A percentile compares a stretch with the other conserved stretches of the same genome.
Evolutionary conservation across 1,284 basidiomycete species (phyloP).

Genomic region (Inonotus obliquus): DNA sequence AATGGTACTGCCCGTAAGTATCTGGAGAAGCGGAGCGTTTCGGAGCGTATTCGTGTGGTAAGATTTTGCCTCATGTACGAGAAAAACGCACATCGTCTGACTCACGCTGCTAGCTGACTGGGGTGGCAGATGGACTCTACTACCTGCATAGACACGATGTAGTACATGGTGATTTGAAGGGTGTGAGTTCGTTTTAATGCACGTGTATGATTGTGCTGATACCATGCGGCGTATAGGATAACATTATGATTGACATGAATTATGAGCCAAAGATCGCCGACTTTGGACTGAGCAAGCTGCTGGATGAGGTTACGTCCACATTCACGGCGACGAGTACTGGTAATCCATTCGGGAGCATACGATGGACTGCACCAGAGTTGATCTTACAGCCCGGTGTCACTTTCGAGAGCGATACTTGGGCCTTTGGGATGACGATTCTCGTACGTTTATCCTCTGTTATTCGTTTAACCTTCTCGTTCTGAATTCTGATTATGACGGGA

Average conservation of each 20-base stretch:
- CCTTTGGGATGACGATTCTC: slow-evolving; percentile 18
- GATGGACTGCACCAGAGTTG: slow-evolving; percentile 17
- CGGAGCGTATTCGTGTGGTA: slow-evolving; percentile 15
- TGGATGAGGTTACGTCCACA: neutral
- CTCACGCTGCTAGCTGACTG: slow-evolving; percentile 7
- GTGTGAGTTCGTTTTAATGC: neutral
- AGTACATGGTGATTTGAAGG: slow-evolving; percentile 17
- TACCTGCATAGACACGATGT: slow-evolving; percentile 18
- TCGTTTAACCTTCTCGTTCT: neutral
- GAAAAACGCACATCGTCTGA: neutral
- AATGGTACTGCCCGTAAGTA: slow-evolving; percentile 12
- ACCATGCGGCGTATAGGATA: slow-evolving; percentile 1
- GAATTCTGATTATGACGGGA: neutral
- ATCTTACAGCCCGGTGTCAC: slow-evolving; percentile 9
- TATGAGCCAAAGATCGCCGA: slow-evolving; percentile 16
- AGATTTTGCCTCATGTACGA: neutral
- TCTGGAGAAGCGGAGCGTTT: neutral
- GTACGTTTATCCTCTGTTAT: neutral
- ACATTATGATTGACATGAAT: slow-evolving; percentile 15
- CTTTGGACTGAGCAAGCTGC: slow-evolving; percentile 15
- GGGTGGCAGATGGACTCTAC: slow-evolving; percentile 16
- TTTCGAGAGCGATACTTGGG: slow-evolving; percentile 16
- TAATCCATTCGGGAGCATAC: slow-evolving; percentile 7
- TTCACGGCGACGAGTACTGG: slow-evolving; percentile 4
- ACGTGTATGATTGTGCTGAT: neutral